These are phyloP conservation scores for Fusarium continuum DNA, from an alignment of 2,329 filamentous ascomycete genomes.

Conservation along the genomic window DNA sequence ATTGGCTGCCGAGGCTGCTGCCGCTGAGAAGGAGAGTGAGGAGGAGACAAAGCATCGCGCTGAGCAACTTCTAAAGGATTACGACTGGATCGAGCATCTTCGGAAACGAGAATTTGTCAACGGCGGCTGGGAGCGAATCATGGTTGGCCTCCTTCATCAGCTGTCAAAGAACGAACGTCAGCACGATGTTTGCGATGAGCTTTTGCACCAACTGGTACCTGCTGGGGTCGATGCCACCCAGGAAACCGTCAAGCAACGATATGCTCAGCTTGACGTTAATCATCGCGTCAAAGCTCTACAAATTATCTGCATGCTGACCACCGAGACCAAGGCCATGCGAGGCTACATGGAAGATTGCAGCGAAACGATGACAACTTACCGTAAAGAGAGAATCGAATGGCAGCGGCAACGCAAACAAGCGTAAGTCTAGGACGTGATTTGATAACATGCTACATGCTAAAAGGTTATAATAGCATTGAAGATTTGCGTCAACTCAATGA, in stretches of 20 bases:
- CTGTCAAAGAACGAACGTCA: conserved; percentile 79
- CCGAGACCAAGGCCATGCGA: conserved; percentile 86
- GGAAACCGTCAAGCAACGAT: conserved; percentile 77
- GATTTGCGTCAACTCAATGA: conserved; percentile 76
- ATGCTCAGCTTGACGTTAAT: conserved; percentile 82
- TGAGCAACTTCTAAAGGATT: conserved; percentile 76
- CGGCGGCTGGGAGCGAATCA: conserved; percentile 90
- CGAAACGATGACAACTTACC: conserved; percentile 91
- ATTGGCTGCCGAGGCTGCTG: conserved; percentile 67
- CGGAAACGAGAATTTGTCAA: conserved; percentile 84
- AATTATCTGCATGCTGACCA: conserved; percentile 84
- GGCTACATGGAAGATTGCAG: conserved; percentile 92
- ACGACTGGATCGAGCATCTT: conserved; percentile 86
- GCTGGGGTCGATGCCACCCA: conserved; percentile 76
- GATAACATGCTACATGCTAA: neutral
- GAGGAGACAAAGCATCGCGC: conserved; percentile 71
- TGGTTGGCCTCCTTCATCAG: conserved; percentile 87
- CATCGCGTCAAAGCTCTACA: conserved; percentile 81
- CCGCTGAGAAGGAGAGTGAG: conserved; percentile 60
- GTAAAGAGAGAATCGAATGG: conserved; percentile 94
- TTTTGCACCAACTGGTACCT: conserved; percentile 84
- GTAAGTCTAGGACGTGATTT: conserved; percentile 54
- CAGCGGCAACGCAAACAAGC: conserved; percentile 78
- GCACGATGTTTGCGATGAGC: conserved; percentile 77
- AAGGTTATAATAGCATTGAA: conserved; percentile 64